These are phyloP conservation scores for Nigrospora oryzae DNA, from an alignment of 2,329 filamentous ascomycete species.

Conservation along the genomic window DNA sequence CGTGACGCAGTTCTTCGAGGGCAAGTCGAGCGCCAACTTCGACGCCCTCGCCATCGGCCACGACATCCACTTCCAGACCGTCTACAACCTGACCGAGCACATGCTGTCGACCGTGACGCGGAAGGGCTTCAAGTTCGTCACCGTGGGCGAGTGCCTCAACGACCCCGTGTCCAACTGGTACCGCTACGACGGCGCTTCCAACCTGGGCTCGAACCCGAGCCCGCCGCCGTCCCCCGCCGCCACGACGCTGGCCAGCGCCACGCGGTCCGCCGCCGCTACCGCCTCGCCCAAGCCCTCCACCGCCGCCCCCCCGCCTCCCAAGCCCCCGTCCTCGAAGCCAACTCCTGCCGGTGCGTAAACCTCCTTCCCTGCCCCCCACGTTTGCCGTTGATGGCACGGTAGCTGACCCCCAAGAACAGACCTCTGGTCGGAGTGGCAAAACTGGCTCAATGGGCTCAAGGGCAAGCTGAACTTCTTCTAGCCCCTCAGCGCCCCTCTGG, in stretches of 20 bases:
- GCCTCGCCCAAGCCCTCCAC: too few species aligned
- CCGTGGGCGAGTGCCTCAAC: conserved; percentile 36
- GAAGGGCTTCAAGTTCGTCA: conserved; percentile 28
- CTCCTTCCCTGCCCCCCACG: too few species aligned
- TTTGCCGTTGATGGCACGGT: too few species aligned
- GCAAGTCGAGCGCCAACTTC: conserved; percentile 14
- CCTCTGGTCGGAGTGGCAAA: too few species aligned
- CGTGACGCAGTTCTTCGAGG: conserved; percentile 36
- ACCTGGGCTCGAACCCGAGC: not conserved
- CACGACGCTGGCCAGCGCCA: not conserved
- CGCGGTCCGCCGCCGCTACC: not conserved
- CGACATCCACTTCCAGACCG: conserved; percentile 41
- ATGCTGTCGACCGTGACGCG: conserved; percentile 21
- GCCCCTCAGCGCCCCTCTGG: too few species aligned
- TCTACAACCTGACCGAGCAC: conserved; percentile 26
- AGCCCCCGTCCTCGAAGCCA: too few species aligned
- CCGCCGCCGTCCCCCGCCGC: not conserved
- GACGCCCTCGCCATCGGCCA: conserved; percentile 44
- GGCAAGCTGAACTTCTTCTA: too few species aligned
- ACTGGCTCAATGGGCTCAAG: too few species aligned
- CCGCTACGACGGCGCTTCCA: not conserved
- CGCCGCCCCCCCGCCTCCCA: too few species aligned
- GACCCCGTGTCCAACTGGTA: conserved; percentile 36
- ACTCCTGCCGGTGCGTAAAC: too few species aligned
- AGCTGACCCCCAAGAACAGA: too few species aligned